phyloP scores from a whole-genome alignment of 177 flowering plant genomes.

The Vitis hybrid region DNA sequence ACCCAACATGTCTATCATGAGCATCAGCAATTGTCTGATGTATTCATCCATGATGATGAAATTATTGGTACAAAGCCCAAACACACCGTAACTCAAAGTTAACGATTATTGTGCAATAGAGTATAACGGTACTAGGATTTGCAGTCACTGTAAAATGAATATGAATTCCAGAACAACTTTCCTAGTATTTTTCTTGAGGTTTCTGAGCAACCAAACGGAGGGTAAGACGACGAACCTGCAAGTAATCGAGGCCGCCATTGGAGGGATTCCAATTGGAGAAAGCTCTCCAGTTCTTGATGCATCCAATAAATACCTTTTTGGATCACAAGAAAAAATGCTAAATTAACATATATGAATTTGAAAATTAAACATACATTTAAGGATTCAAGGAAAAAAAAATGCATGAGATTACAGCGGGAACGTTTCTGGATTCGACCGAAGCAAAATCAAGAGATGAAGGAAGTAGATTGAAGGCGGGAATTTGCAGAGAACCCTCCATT shows the following conservation, averaged over 20 bases:
- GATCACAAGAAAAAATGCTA: neutral
- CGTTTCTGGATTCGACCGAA: constrained; percentile 64
- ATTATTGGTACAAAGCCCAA: too few relatives aligned
- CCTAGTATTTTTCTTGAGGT: too few relatives aligned
- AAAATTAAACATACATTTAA: neutral
- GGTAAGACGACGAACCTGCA: constrained; percentile 43
- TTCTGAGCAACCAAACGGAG: too few relatives aligned
- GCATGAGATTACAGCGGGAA: constrained; percentile 60
- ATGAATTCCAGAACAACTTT: too few relatives aligned
- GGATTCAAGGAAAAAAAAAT: neutral
- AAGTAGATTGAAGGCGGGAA: constrained; percentile 30
- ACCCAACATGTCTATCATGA: too few relatives aligned
- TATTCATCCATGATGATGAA: too few relatives aligned
- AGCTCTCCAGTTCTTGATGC: constrained; percentile 68
- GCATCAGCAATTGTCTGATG: too few relatives aligned
- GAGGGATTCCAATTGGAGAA: constrained; percentile 68
- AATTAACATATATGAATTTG: neutral
- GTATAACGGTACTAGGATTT: too few relatives aligned
- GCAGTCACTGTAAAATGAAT: too few relatives aligned
- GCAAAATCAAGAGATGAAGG: constrained; percentile 56
- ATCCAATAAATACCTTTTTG: constrained; percentile 64
- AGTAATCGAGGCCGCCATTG: constrained; percentile 75
- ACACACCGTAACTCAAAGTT: too few relatives aligned
- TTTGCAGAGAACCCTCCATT: constrained; percentile 41
- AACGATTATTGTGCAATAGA: too few relatives aligned